These are phyloP conservation scores for Tolypocladium amazonense DNA, from an alignment of 2,329 filamentous ascomycete species.

Conservation along the genomic window DNA sequence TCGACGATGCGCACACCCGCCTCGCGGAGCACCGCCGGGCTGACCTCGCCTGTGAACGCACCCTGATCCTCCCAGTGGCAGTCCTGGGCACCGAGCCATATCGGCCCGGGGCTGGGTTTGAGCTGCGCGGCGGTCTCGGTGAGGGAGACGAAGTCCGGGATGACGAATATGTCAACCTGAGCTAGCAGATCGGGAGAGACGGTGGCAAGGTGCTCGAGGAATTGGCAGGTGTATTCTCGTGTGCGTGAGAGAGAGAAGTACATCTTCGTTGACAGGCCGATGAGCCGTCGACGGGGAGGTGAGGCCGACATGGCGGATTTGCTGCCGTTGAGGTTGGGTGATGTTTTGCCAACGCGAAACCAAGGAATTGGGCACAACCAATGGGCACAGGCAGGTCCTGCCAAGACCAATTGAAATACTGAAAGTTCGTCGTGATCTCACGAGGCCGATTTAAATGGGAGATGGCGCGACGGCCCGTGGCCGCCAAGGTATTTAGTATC, in stretches of 20 bases:
- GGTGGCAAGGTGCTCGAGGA: constrained; percentile 35
- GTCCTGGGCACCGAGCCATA: constrained; percentile 65
- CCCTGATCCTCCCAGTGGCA: constrained; percentile 59
- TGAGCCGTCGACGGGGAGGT: constrained; percentile 40
- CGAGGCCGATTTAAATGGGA: not conserved
- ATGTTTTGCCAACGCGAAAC: not conserved
- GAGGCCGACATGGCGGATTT: constrained; percentile 3
- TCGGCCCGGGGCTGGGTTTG: constrained; percentile 22
- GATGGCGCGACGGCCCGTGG: not conserved
- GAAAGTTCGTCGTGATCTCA: not conserved
- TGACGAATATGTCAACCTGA: constrained; percentile 61
- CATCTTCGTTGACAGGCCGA: constrained; percentile 70
- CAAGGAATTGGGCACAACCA: not conserved
- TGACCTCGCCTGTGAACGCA: constrained; percentile 70
- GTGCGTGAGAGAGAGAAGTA: constrained; percentile 64
- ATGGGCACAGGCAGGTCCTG: not conserved
- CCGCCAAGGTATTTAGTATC: not conserved
- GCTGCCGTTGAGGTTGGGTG: not conserved
- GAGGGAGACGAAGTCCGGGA: constrained; percentile 67
- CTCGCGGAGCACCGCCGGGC: constrained; percentile 53
- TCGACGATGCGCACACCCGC: constrained; percentile 65
- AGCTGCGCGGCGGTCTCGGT: constrained; percentile 39
- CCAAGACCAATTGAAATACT: not conserved
- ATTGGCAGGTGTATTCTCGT: constrained; percentile 37
- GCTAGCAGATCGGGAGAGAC: constrained; percentile 28